Conservation (phyloP, 1,284 basidiomycete species). For the Puccinia coronata region DNA sequence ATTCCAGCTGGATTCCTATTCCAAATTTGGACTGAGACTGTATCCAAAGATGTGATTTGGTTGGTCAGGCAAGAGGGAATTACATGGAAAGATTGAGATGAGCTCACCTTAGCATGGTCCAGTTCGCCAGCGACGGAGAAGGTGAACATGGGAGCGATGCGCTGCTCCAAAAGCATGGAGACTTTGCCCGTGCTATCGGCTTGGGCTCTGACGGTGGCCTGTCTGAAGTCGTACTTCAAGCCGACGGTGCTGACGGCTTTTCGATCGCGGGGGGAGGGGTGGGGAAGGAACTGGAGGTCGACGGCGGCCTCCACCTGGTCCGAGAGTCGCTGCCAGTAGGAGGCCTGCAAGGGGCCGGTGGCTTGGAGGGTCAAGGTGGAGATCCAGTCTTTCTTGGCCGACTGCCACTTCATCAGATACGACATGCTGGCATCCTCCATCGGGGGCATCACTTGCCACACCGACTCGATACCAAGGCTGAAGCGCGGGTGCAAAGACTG, state of each 20-base stretch:
- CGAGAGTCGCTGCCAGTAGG: conserved; percentile 93
- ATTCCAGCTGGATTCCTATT: conserved; percentile 49
- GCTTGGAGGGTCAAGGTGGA: conserved; percentile 85
- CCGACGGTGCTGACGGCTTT: conserved; percentile 90
- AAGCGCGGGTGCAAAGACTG: conserved; percentile 92
- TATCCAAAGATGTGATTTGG: background rate
- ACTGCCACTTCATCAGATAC: conserved; percentile 75
- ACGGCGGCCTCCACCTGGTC: conserved; percentile 99
- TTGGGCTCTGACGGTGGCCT: conserved; percentile 89
- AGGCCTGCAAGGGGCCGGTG: conserved; percentile 80
- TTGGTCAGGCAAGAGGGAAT: background rate
- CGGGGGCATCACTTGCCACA: conserved; percentile 76
- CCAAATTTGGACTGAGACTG: conserved; percentile 50
- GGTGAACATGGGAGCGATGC: conserved; percentile 90
- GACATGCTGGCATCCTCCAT: conserved; percentile 75
- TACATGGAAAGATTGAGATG: background rate
- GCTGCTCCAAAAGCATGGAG: conserved; percentile 89
- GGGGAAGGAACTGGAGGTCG: conserved; percentile 80
- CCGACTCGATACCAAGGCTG: conserved; percentile 84
- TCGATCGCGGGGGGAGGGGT: conserved; percentile 68
- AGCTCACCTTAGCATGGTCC: conserved; percentile 86
- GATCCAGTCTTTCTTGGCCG: conserved; percentile 72
- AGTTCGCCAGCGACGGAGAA: conserved; percentile 96
- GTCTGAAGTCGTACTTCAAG: conserved; percentile 93
- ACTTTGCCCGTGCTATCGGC: conserved; percentile 91